Conservation (phyloP, 108 stramenopile species). For the Mediolabrus comicus region DNA sequence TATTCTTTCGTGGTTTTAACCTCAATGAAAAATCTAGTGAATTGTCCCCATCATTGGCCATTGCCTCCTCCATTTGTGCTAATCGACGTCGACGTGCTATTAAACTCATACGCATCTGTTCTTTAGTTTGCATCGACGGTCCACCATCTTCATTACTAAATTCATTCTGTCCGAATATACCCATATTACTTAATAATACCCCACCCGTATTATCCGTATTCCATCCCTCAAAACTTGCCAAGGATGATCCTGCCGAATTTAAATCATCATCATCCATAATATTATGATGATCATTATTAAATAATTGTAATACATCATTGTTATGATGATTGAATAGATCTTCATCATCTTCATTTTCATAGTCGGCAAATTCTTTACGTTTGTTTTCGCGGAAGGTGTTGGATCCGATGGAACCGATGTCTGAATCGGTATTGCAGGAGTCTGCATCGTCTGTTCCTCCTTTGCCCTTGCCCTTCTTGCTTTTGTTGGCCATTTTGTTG, state of each 20-base stretch:
- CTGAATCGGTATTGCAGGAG: not conserved
- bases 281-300: constrained; percentile 27
- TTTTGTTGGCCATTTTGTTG: too few relatives aligned
- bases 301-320: constrained; percentile 16
- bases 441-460: too few relatives aligned
- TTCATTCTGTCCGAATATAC: not conserved
- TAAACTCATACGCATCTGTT: constrained; percentile 1
- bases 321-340: constrained; percentile 20
- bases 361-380: not conserved
- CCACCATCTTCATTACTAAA: not conserved
- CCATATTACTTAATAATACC: not conserved
- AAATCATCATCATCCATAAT: constrained; percentile 15
- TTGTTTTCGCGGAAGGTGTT: not conserved
- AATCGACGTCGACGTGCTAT: constrained; percentile 4
- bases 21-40: not conserved
- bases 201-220: not conserved
- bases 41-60: constrained; percentile 1
- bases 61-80: constrained; percentile 1
- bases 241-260: not conserved
- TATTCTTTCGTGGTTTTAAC: not conserved
- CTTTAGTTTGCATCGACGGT: not conserved
- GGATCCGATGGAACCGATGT: not conserved
- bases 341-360: constrained; percentile 7
- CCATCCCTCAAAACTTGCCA: constrained; percentile 12
- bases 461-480: too few relatives aligned